Base-by-base conservation (phyloP, 73 alveolate species). In the Paramecium primaurelia region DNA sequence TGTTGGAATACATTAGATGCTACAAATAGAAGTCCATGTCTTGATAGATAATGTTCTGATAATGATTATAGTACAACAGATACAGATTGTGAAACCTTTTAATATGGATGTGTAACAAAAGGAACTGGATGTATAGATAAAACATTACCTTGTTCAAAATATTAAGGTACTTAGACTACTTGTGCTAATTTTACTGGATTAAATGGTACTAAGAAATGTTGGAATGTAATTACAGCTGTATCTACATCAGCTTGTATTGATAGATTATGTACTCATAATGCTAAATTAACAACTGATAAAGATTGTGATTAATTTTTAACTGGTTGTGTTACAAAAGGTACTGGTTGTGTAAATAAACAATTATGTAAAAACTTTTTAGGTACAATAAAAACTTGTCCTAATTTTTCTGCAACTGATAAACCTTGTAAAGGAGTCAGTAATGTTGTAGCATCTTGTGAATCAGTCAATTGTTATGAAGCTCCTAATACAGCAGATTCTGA, bases 361-460 rank as follows among this genome's bases (percentile, higher is more conserved):
- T 30, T 10, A 14, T 73, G 87, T 40, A 30, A 36, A 38, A 73
- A 73, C 30, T 73, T 73, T 38, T 22, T 73, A 30, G 87, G 87
- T 14, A 73, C 87, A 32, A 16, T 40, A 20, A 37, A 73, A 38
- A 73, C 87, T 37, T 73, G 87, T 73, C 36, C 64, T 3, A 25
- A 26, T 5, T 80, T 80, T 28, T 32, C 91, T 11, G 91, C 91
- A 4, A 80, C 8, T 45, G 91, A 80, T 44, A 44, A 22, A 45
- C 91, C 91, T 11, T 80, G 91, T 36, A 80, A 80, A 80, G 84
- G 84, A 11, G 84, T 64, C n/a, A 64, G 84, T 14, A 64, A 64
- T 64, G 84, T 64, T 3, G 84, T 64, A 8, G 84, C 84, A 8
- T 28, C 84, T 34, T 64, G 84, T 64, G 42, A 64, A 64, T 12